phyloP scores from a whole-genome alignment of 176 grass and related monocot species.

The Zea luxurians region DNA sequence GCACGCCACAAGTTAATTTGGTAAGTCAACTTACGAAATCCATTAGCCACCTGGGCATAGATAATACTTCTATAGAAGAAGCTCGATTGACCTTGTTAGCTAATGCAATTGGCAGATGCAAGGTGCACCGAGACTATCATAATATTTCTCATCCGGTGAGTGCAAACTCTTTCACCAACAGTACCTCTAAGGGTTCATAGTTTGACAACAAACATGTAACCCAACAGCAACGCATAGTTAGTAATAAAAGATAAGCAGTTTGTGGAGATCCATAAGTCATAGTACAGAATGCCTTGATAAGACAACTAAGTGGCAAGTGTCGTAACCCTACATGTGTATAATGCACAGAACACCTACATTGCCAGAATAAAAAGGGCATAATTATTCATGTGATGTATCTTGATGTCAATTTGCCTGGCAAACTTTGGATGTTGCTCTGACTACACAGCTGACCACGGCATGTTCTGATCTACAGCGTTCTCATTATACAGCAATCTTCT shows the following conservation, averaged over 20 bases:
- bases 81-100: not conserved
- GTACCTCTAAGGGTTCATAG: not conserved
- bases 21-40: constrained; percentile 5
- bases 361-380: constrained; percentile 5
- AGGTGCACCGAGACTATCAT: constrained; percentile 7
- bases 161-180: not conserved
- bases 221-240: not conserved
- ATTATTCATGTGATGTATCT: not conserved
- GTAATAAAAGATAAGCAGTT: not conserved
- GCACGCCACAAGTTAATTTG: not conserved
- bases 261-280: constrained; percentile 5
- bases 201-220: constrained; percentile 25
- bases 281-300: not conserved
- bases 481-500: not conserved
- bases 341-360: not conserved
- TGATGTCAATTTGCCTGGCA: not conserved
- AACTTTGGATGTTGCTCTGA: not conserved
- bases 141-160: not conserved
- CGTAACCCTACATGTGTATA: not conserved
- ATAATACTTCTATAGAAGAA: not conserved
- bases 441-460: not conserved
- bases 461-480: not conserved
- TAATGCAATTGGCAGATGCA: constrained; percentile 10
- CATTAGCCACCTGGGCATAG: constrained; percentile 4
- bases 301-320: not conserved